phyloP scores from a whole-genome alignment of 257 asterid genomes.

The Jaltomata sinuosa region DNA sequence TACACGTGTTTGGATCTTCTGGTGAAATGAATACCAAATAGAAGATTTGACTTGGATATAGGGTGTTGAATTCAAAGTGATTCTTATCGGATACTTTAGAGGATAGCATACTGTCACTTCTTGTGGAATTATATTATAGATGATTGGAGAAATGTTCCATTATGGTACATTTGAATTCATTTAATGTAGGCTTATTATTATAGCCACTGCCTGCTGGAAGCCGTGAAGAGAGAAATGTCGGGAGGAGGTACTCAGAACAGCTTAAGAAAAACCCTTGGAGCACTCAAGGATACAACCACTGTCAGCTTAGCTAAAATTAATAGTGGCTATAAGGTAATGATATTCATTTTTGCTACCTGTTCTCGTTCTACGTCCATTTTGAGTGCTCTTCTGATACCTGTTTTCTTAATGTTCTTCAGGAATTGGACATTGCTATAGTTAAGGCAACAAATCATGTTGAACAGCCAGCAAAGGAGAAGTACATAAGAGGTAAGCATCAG shows the following conservation, averaged over 20 bases:
- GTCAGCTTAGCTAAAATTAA: constrained; percentile 93
- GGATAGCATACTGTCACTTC: background rate
- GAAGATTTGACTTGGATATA: background rate
- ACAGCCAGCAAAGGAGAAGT: constrained; percentile 92
- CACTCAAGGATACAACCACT: constrained; percentile 89
- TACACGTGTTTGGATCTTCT: background rate
- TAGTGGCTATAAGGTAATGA: constrained; percentile 80
- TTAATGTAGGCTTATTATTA: constrained; percentile 7
- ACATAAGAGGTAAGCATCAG: constrained; percentile 58
- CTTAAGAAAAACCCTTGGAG: constrained; percentile 89
- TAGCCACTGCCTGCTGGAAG: constrained; percentile 15
- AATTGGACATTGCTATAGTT: constrained; percentile 92
- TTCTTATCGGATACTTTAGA: background rate
- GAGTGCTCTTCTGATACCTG: background rate
- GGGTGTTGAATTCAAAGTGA: background rate
- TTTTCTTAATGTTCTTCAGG: constrained; percentile 30
- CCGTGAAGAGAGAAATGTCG: constrained; percentile 49
- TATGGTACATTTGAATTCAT: constrained; percentile 8
- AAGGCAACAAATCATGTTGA: constrained; percentile 97
- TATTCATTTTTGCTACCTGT: background rate
- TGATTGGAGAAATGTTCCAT: background rate
- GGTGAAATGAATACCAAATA: background rate
- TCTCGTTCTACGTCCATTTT: background rate
- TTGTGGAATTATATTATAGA: constrained; percentile 1
- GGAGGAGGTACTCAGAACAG: constrained; percentile 82